phyloP scores from a whole-genome alignment of 2,329 filamentous ascomycete species.

The Aschersonia sp. region DNA sequence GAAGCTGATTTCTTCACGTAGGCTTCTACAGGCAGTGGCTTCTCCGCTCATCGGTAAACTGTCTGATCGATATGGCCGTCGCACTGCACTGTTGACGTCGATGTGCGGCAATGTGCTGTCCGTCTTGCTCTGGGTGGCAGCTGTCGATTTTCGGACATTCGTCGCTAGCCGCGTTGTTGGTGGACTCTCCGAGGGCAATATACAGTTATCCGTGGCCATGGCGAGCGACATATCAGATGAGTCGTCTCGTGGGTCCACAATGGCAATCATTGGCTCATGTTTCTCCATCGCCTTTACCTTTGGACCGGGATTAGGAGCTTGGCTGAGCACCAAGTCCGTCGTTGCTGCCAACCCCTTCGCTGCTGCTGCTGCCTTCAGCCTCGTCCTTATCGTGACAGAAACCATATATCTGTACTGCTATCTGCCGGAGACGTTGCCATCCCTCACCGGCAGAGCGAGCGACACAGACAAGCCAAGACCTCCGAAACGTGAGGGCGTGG shows the following conservation, averaged over 20 bases:
- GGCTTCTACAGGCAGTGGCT: conserved; percentile 79
- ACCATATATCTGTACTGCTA: conserved; percentile 73
- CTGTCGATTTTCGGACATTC: conserved; percentile 91
- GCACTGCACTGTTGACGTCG: conserved; percentile 74
- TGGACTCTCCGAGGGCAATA: conserved; percentile 89
- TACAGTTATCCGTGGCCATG: conserved; percentile 91
- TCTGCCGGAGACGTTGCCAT: conserved; percentile 76
- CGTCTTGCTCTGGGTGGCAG: conserved; percentile 86
- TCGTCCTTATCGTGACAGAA: conserved; percentile 73
- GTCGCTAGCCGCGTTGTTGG: conserved; percentile 86
- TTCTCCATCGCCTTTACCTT: conserved; percentile 97
- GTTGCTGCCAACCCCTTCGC: conserved; percentile 88
- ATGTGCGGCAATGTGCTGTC: conserved; percentile 91
- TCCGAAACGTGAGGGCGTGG: conserved; percentile 13
- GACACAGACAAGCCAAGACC: conserved; percentile 11
- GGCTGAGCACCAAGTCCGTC: conserved; percentile 60
- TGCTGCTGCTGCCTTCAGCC: conserved; percentile 75
- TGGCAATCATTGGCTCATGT: conserved; percentile 92
- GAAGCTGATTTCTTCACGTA: conserved; percentile 16
- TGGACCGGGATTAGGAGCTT: conserved; percentile 82
- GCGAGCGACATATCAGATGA: conserved; percentile 92
- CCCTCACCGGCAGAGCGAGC: conserved; percentile 23
- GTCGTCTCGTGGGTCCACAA: conserved; percentile 70
- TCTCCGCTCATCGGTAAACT: conserved; percentile 82
- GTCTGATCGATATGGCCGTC: conserved; percentile 77